Conservation (phyloP, 2,329 filamentous ascomycete species). For the Nemania bipapillata region DNA sequence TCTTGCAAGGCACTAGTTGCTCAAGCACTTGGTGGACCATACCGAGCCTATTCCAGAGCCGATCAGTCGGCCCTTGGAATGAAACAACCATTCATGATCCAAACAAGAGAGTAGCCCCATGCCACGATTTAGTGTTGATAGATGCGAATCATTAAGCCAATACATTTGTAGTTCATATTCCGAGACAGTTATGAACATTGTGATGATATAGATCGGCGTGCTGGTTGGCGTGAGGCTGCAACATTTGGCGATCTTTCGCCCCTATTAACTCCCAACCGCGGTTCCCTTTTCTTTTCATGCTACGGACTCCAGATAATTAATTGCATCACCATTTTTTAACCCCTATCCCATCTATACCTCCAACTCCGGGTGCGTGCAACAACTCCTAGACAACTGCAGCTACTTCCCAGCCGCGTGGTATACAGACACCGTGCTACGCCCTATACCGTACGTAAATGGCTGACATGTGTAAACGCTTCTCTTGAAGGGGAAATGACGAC, state of each 20-base stretch:
- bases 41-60: background rate
- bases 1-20: constrained; percentile 18
- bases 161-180: background rate
- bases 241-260: background rate
- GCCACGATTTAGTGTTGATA: background rate
- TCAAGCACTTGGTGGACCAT: background rate
- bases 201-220: constrained; percentile 15
- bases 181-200: constrained; percentile 18
- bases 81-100: constrained; percentile 5
- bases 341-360: background rate
- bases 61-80: constrained; percentile 34
- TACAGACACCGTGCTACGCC: background rate
- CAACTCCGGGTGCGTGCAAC: background rate
- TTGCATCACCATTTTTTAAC: background rate
- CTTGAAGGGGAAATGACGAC: background rate
- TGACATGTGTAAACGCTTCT: no score
- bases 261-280: background rate
- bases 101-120: constrained; percentile 9
- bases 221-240: background rate
- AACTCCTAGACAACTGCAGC: background rate
- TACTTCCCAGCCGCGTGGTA: background rate
- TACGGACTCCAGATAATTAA: no score
- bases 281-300: background rate
- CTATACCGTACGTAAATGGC: background rate
- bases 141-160: background rate